Conservation (phyloP, 2,329 filamentous ascomycete species). For the Chaetomium sp. region DNA sequence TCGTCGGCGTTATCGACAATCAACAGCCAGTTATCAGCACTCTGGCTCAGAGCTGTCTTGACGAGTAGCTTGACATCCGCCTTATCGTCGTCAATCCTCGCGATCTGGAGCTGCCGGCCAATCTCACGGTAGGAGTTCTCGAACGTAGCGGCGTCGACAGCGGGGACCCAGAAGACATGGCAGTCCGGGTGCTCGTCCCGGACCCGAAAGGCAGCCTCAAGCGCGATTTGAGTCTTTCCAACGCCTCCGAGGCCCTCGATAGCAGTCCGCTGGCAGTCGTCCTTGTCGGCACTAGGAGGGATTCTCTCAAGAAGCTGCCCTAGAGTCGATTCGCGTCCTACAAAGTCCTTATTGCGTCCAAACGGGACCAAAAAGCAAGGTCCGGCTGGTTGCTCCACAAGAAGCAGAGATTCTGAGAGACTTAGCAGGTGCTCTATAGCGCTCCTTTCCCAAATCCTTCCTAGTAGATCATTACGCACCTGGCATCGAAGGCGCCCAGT, state of each 20-base stretch:
- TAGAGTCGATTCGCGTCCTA: slow-evolving; percentile 11
- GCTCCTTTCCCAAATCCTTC: background rate
- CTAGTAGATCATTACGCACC: background rate
- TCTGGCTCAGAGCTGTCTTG: too few relatives aligned
- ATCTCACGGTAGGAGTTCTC: background rate
- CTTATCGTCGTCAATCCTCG: background rate
- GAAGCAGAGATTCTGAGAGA: background rate
- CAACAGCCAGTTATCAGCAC: too few relatives aligned
- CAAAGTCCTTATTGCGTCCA: slow-evolving; percentile 10
- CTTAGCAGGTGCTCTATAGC: background rate
- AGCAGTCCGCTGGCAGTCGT: slow-evolving; percentile 3
- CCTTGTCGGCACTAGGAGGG: too few relatives aligned
- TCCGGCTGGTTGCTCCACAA: background rate
- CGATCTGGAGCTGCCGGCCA: too few relatives aligned
- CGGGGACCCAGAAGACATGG: slow-evolving; percentile 31
- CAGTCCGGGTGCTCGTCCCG: slow-evolving; percentile 16
- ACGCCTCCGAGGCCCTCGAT: slow-evolving; percentile 25
- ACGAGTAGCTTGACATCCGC: too few relatives aligned
- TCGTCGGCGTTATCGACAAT: too few relatives aligned
- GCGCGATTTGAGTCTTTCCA: slow-evolving; percentile 31
- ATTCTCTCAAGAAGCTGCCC: too few relatives aligned
- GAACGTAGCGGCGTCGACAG: slow-evolving; percentile 20
- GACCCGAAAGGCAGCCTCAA: slow-evolving; percentile 26
- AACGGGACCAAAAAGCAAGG: slow-evolving; percentile 16
- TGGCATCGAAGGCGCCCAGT: too few relatives aligned